These are phyloP conservation scores for Thalassiosira profunda DNA, from an alignment of 108 stramenopile genomes.

Conservation along the genomic window DNA sequence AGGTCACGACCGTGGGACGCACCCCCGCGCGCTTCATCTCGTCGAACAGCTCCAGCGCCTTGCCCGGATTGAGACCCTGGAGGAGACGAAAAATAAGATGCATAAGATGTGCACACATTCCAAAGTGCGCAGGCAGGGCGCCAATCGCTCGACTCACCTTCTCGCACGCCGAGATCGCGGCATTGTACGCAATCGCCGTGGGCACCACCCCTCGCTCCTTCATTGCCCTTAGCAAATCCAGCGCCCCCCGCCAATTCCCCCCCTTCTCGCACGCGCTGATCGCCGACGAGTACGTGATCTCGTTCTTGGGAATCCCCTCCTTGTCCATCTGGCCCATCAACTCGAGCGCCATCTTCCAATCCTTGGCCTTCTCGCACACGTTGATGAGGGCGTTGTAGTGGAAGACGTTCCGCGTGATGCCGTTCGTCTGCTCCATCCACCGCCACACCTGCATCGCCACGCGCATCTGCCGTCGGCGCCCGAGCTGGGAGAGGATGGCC, in stretches of 20 bases:
- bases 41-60: slow-evolving; percentile 85
- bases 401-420: slow-evolving; percentile 67
- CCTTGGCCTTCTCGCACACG: slow-evolving; percentile 79
- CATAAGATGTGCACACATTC: no score
- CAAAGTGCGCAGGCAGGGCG: no score
- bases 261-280: slow-evolving; percentile 90
- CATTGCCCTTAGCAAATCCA: slow-evolving; percentile 86
- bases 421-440: slow-evolving; percentile 65
- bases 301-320: slow-evolving; percentile 77
- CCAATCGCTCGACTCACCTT: slow-evolving; percentile 54
- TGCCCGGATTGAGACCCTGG: slow-evolving; percentile 69
- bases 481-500: slow-evolving; percentile 75
- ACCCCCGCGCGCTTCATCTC: slow-evolving; percentile 87
- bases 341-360: slow-evolving; percentile 70
- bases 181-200: slow-evolving; percentile 87
- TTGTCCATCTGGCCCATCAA: slow-evolving; percentile 82
- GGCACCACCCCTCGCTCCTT: slow-evolving; percentile 72
- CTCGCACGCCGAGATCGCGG: slow-evolving; percentile 88
- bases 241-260: slow-evolving; percentile 81
- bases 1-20: slow-evolving; percentile 90
- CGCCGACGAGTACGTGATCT: slow-evolving; percentile 85
- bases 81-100: neutral
- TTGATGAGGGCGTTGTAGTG: slow-evolving; percentile 89
- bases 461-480: slow-evolving; percentile 66
- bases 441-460: slow-evolving; percentile 74